Base-by-base conservation (phyloP, 2,329 filamentous ascomycete genomes). In the Aspergillus tanneri region DNA sequence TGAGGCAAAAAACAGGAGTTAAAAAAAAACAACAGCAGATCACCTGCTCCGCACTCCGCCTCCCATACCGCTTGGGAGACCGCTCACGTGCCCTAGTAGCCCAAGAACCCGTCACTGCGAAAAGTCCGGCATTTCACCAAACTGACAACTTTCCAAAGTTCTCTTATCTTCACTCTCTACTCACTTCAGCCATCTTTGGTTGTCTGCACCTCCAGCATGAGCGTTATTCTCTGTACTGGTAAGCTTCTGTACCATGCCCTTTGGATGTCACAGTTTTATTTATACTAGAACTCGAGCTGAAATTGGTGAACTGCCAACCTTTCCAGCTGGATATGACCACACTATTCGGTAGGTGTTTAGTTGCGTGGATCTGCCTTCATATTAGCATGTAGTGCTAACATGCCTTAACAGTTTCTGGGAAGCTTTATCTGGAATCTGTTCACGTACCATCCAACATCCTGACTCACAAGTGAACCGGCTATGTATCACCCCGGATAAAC, bases 401-500 rank as follows among this genome's bases (percentile, higher is more conserved):
- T 49, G 23, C 16, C 22, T 14, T 19, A 23, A 39, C 36, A 95
- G 90, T 56, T 99, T 99, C 76, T 99, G 93, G 93, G 93, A 99
- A 73, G 93, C 93, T 1, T 82, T 99, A 47, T 96, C 91, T 9
- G 93, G 93, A 45, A 97, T 99, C 63, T 99, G 93, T 75, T 96
- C 90, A 34, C 88, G 93, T 57, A 99, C 93, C 18, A 97, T 99
- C 60, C 93, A 96, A 61, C 92, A 99, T 66, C 90, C 93, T 2
- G 93, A 99, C 72, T 97, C 92, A 8, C 93, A 99, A 72, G 93
- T 99, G 60, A 99, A 99, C 73, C 88, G 93, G 35, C 85, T 99
- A 40, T 97, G 92, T 72, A 99, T 99, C 65, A 96, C 93, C 10
- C 93, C 93, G 54, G 93, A 99, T 76, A 99, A 99, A 74, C 88